These are phyloP conservation scores for Tephrocybe sp. DNA, from an alignment of 768 basidiomycete species.

Conservation along the genomic window DNA sequence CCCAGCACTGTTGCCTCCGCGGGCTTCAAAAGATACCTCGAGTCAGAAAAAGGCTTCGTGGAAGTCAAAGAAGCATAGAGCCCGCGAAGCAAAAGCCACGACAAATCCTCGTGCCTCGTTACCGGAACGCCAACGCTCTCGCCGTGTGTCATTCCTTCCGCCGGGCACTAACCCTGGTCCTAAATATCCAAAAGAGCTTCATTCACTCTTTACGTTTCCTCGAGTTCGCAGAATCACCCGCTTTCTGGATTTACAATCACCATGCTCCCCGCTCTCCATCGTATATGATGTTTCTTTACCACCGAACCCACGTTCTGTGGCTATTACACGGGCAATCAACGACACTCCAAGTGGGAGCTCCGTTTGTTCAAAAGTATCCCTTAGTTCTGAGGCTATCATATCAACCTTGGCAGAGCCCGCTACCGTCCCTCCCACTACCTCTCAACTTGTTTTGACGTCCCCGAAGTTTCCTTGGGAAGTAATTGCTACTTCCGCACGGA, in stretches of 20 bases:
- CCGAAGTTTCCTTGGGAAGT: constrained; percentile 14
- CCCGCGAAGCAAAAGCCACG: constrained; percentile 6
- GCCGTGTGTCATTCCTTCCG: constrained; percentile 14
- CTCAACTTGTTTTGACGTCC: constrained; percentile 6
- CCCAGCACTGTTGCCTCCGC: constrained; percentile 3
- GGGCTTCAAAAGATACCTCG: constrained; percentile 5
- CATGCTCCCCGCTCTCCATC: constrained; percentile 2
- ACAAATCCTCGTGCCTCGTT: constrained; percentile 6
- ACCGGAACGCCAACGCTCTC: constrained; percentile 4
- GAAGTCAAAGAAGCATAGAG: constrained; percentile 10
- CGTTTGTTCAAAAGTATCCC: background rate
- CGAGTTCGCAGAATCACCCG: constrained; percentile 7
- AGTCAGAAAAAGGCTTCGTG: constrained; percentile 7
- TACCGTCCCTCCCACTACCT: constrained; percentile 8
- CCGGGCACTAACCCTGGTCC: constrained; percentile 9
- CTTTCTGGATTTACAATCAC: constrained; percentile 3
- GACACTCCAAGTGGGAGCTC: background rate
- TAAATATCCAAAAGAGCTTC: constrained; percentile 8
- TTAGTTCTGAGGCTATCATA: background rate
- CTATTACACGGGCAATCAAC: background rate
- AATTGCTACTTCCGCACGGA: constrained; percentile 5
- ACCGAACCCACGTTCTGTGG: constrained; percentile 3
- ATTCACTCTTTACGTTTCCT: constrained; percentile 6
- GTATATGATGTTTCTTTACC: constrained; percentile 13
- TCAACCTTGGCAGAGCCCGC: constrained; percentile 12